Evolutionary conservation across 306 rosid species (phyloP).

Genomic region (Malus fusca): DNA sequence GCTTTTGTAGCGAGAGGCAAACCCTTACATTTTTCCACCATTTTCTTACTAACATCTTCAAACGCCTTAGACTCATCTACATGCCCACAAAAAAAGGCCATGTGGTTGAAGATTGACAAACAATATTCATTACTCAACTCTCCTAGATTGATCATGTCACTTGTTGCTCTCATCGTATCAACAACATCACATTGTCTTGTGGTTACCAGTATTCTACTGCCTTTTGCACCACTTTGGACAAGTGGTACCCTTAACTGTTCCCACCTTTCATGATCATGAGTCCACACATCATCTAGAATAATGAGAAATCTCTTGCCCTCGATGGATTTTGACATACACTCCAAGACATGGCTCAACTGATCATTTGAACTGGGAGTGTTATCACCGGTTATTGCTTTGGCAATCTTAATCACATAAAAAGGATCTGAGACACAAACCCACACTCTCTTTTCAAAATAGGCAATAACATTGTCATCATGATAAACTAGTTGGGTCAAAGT

Average conservation of each 20-base stretch:
- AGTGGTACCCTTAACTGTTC: not conserved
- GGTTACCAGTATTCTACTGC: conserved; percentile 10
- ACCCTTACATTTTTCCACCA: not conserved
- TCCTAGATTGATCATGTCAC: no score
- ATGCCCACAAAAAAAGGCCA: not conserved
- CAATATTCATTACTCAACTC: no score
- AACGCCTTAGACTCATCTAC: not conserved
- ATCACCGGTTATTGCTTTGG: not conserved
- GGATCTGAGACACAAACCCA: conserved; percentile 10
- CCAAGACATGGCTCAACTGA: not conserved
- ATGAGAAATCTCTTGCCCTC: not conserved
- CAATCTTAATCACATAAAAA: not conserved
- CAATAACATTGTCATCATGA: no score
- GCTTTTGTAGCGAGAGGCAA: not conserved
- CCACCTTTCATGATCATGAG: not conserved
- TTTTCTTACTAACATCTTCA: not conserved
- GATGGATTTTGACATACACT: not conserved
- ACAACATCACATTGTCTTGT: not conserved
- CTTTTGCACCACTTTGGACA: not conserved
- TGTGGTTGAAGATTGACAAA: no score
- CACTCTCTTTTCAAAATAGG: not conserved
- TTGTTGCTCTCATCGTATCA: not conserved
- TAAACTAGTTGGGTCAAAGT: no score
- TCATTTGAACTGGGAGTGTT: not conserved
- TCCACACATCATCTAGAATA: conserved; percentile 19